Evolutionary conservation across 2,329 filamentous ascomycete genomes (phyloP).

Genomic region (Bretziella fagacearum): DNA sequence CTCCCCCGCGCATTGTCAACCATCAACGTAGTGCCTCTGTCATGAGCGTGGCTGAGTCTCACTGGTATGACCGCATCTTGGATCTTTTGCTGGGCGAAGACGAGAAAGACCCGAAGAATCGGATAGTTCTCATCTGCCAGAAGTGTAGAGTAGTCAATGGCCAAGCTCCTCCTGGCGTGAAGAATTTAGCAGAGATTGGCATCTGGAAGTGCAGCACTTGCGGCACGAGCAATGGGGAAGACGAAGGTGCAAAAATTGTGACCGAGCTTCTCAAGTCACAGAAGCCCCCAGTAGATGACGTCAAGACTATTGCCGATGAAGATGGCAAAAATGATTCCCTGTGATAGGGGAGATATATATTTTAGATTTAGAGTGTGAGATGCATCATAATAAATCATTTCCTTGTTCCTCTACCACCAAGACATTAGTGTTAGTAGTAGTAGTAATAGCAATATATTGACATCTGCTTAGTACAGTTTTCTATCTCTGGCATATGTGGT

Average conservation of each 20-base stretch:
- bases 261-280: constrained; percentile 37
- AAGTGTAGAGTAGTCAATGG: constrained; percentile 83
- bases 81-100: constrained; percentile 90
- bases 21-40: constrained; percentile 2
- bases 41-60: constrained; percentile 26
- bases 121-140: constrained; percentile 70
- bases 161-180: constrained; percentile 78
- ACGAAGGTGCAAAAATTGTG: constrained; percentile 56
- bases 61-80: constrained; percentile 90
- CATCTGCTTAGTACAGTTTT: no score
- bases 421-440: no score
- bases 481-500: no score
- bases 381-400: no score
- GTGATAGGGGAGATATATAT: no score
- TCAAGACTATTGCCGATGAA: no score
- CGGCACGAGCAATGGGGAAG: constrained; percentile 62
- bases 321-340: no score
- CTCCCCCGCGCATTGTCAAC: neutral
- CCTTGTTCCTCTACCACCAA: no score
- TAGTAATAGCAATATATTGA: no score
- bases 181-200: constrained; percentile 60
- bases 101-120: constrained; percentile 80
- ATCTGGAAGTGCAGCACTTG: constrained; percentile 83
- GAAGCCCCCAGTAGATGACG: no score
- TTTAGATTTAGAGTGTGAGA: no score